phyloP scores from a whole-genome alignment of 2,329 filamentous ascomycete species.

The Macrophomina pseudophaseolina region DNA sequence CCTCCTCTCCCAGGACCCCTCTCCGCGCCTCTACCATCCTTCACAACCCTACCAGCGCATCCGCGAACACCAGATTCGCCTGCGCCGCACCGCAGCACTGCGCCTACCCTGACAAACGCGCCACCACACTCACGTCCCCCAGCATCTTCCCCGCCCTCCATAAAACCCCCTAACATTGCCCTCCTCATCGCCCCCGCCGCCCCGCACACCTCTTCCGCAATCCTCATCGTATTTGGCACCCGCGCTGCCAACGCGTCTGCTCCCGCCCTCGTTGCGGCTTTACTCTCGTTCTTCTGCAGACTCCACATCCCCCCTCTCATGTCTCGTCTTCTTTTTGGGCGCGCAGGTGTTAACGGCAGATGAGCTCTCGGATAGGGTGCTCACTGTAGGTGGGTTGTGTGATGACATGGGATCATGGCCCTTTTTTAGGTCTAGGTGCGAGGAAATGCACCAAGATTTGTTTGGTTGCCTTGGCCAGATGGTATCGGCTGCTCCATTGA shows the following conservation, averaged over 20 bases:
- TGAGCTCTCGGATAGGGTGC: constrained; percentile 12
- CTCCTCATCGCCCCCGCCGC: background rate
- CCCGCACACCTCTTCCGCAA: background rate
- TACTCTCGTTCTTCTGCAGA: background rate
- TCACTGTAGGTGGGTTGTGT: background rate
- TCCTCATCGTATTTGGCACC: background rate
- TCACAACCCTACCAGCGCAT: background rate
- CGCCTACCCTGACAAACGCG: background rate
- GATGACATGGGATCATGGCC: background rate
- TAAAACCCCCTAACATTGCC: background rate
- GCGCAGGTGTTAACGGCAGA: constrained; percentile 12
- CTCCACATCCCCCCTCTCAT: background rate
- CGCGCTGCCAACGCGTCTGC: background rate
- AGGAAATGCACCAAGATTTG: background rate
- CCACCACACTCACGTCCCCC: background rate
- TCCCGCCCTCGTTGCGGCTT: background rate
- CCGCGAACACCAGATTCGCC: background rate
- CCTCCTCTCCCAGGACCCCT: background rate
- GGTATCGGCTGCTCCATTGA: background rate
- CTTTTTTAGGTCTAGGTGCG: too few species aligned
- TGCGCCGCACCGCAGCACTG: background rate
- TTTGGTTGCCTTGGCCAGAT: background rate
- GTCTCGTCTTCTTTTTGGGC: background rate
- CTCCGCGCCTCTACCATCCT: background rate
- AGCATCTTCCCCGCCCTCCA: background rate